Evolutionary conservation across 177 flowering plant species (phyloP), one percentile per base, ranked within the genome.

Genomic region (Vitis hybrid): DNA sequence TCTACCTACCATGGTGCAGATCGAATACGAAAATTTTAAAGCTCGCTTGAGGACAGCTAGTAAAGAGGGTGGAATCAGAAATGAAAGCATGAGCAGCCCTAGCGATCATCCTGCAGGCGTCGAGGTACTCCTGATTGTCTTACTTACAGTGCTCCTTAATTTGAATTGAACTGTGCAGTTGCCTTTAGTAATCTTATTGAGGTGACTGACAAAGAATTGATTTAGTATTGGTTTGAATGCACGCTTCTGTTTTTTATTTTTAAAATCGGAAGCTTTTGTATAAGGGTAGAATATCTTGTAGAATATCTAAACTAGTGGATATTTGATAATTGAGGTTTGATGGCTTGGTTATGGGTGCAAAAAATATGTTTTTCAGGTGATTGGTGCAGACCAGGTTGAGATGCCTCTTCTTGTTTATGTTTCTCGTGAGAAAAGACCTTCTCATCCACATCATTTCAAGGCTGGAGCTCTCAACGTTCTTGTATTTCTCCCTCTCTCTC

Each of bases 401-500:
- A 66, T 86, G 81, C 92, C 92, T 11, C 73, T 64, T 10, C 90
- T 88, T 48, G 84, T 86, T 2, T 89, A 91, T 60, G 85, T 91
- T 40, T 66, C 91, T 50, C 80, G 97, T 0, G 93, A 91, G 77
- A 91, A 87, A 74, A 84, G 80, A 52, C 76, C 78, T 1, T 55
- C 74, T n/a, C 76, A 75, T 68, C 88, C 85, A 0, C 92, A 89
- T 65, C 73, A 83, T 70, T 89, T 88, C 80, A 91, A 91, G 71
- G 96, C 92, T 21, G 96, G 93, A 66, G 90, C 96, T 6, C 82
- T 89, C 8, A 89, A 91, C 15, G 84, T 69, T 62, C 87, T 91
- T 66, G 91, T 90, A 85, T n/a, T 45, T 40, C 13, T 40, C 45
- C 61, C 48, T 57, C 40, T 32, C 62, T 30, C 17, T 64, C 52